phyloP scores from a whole-genome alignment of 257 asterid genomes.

The Solanum virginianum region DNA sequence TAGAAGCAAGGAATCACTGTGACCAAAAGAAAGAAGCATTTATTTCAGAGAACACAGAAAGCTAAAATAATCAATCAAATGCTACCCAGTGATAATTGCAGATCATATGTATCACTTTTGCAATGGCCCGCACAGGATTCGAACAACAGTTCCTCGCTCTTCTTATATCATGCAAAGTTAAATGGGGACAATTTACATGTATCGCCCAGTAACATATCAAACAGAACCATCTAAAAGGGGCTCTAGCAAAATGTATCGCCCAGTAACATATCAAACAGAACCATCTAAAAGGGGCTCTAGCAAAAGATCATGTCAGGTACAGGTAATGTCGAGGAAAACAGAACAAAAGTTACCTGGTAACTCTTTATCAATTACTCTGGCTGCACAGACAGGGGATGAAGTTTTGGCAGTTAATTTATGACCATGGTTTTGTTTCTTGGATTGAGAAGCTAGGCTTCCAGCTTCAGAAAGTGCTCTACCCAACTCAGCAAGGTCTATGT shows the following conservation, averaged over 20 bases:
- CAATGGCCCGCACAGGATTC: background rate
- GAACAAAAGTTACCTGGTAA: conserved; percentile 36
- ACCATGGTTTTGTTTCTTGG: conserved; percentile 27
- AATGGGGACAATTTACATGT: background rate
- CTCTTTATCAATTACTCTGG: conserved; percentile 30
- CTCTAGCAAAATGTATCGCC: background rate
- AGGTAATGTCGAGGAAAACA: background rate
- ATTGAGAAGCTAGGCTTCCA: conserved; percentile 24
- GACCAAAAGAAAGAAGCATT: conserved; percentile 1
- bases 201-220: background rate
- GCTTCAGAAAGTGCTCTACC: conserved; percentile 67
- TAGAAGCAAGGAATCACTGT: conserved; percentile 91
- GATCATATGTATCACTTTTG: background rate
- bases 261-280: background rate
- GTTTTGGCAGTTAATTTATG: conserved; percentile 18
- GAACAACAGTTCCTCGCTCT: background rate
- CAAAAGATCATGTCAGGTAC: background rate
- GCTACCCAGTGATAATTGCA: background rate
- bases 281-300: background rate
- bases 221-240: background rate
- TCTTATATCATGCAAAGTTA: background rate
- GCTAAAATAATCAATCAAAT: background rate
- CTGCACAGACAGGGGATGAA: conserved; percentile 5
- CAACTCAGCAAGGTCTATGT: conserved; percentile 65
- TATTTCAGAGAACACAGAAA: background rate